A percentile compares a stretch with the other conserved stretches of the same genome.
Evolutionary conservation across 768 basidiomycete genomes (phyloP).

Genomic region (Steccherinum ochraceum): DNA sequence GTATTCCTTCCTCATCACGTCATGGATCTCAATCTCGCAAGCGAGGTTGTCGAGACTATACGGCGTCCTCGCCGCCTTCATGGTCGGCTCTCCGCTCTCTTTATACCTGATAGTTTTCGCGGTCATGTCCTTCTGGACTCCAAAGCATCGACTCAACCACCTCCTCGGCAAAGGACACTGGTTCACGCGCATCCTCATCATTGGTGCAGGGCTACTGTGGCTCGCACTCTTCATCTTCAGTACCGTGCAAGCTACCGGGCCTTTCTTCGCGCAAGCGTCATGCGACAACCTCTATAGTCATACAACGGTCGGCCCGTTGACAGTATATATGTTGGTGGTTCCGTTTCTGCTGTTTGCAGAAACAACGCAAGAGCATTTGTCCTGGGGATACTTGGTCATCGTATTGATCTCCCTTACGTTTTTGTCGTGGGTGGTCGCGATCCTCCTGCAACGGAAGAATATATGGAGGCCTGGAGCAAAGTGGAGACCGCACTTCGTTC

Average conservation of each 20-base stretch:
- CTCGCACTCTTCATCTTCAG: neutral
- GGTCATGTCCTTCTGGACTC: neutral
- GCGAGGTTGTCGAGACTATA: neutral
- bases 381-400: neutral
- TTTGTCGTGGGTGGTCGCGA: neutral
- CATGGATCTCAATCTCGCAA: neutral
- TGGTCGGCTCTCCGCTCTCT: neutral
- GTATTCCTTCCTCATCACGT: constrained; percentile 3
- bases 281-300: neutral
- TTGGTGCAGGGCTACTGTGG: neutral
- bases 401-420: neutral
- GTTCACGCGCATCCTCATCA: neutral
- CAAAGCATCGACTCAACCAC: neutral
- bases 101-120: constrained; percentile 1
- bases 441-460: neutral
- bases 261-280: neutral
- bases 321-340: neutral
- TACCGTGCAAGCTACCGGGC: neutral
- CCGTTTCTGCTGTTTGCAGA: neutral
- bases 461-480: neutral
- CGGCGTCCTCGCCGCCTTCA: neutral
- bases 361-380: neutral
- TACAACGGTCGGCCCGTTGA: no score
- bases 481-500: neutral
- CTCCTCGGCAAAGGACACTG: neutral